These are phyloP conservation scores for Xerocomellus dryophilus DNA, from an alignment of 768 basidiomycete genomes.

Conservation along the genomic window DNA sequence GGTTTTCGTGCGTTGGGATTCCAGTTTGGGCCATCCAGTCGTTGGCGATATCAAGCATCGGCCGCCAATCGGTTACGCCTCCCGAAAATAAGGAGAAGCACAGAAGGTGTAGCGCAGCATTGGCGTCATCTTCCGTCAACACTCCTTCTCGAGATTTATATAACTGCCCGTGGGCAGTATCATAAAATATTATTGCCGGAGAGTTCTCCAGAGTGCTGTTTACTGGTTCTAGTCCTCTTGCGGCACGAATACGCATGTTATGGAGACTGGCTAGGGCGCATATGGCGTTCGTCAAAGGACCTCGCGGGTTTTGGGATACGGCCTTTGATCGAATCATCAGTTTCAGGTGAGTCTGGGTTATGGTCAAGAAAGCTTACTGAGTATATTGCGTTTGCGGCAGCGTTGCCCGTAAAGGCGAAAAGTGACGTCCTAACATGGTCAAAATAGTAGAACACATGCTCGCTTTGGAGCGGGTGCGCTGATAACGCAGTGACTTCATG, in stretches of 20 bases:
- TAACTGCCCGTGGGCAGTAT: conserved; percentile 65
- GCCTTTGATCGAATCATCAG: conserved; percentile 31
- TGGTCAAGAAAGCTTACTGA: conserved; percentile 45
- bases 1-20: conserved; percentile 61
- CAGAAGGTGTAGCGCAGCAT: conserved; percentile 76
- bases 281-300: conserved; percentile 68
- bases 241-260: conserved; percentile 56
- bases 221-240: conserved; percentile 58
- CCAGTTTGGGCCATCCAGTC: conserved; percentile 76
- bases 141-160: conserved; percentile 51
- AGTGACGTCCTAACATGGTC: conserved; percentile 65
- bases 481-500: conserved; percentile 26
- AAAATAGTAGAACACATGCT: conserved; percentile 73
- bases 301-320: conserved; percentile 62
- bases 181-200: conserved; percentile 60
- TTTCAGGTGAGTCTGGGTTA: conserved; percentile 2
- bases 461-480: conserved; percentile 47
- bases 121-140: conserved; percentile 66
- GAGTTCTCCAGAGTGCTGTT: conserved; percentile 53
- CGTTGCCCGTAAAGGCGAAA: conserved; percentile 60
- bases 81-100: conserved; percentile 71
- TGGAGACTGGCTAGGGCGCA: conserved; percentile 77
- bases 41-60: conserved; percentile 63
- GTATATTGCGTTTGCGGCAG: conserved; percentile 62
- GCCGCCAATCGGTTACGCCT: conserved; percentile 65